Evolutionary conservation across 495 filamentous ascomycete genomes (phyloP), one percentile per base, ranked within the genome.

Genomic region (Xylaria venustula): DNA sequence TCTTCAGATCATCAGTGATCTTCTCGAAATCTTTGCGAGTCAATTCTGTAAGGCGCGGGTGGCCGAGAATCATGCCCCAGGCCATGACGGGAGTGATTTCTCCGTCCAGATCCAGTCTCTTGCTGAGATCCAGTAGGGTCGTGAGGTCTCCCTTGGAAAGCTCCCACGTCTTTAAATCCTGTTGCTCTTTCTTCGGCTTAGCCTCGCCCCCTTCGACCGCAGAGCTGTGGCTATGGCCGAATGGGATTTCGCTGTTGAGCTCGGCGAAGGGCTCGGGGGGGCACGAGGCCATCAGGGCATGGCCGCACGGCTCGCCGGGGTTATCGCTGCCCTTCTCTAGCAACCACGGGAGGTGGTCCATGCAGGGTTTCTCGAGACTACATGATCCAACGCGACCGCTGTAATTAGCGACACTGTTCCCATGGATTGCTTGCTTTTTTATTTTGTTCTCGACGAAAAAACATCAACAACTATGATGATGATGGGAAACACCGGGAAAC

Each of bases 81-180:
- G 93, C 93, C 91, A 94, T 94, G 55, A 97, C 88, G 0, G 94
- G 94, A n/a, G 93, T 97, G 71, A 98, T 89, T 74, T 98, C 94
- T 23, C 91, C 90, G 61, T 96, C 92, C 0, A 95, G 85, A 58
- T 93, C 87, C 7, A 98, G 81, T 64, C 89, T 83, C 66, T 86
- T 84, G 76, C 92, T 95, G 53, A 96, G 81, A 71, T 96, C 88
- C 52, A 97, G 83, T 41, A 98, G 79, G 46, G 89, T 92, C 32
- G 84, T 71, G 41, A 98, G 81, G 66, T 95, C 90, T 37, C 80
- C 81, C 66, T 87, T 88, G 41, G 82, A 85, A 22, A 96, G 77
- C 69, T 89, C 85, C 76, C 86, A 88, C 47, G 87, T 90, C 63
- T 85, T 79, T 62, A 75, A 75, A 37, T 78, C 76, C 44, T 71